These are phyloP conservation scores for Periconia macrospinosa DNA, from an alignment of 2,329 filamentous ascomycete genomes.

Conservation along the genomic window DNA sequence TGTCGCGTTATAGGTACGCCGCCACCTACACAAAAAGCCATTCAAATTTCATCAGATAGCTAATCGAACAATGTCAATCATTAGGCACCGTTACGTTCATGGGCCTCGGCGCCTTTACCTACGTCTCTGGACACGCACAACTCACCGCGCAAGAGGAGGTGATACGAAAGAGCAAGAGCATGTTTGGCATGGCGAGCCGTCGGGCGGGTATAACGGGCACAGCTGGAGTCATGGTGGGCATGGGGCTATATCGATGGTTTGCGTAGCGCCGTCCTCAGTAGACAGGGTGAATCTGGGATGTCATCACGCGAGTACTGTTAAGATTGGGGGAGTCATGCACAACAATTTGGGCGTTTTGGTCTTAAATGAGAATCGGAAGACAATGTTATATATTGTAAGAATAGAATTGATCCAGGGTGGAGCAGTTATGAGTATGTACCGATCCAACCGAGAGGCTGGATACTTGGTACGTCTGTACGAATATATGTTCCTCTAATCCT, in stretches of 20 bases:
- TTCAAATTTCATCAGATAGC: too few relatives aligned
- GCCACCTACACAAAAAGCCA: not conserved
- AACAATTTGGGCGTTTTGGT: too few relatives aligned
- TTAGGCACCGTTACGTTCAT: slow-evolving; percentile 51
- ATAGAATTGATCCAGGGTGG: too few relatives aligned
- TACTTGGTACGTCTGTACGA: not conserved
- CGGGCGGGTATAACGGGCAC: slow-evolving; percentile 45
- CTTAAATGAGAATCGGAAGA: not conserved
- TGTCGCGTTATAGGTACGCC: slow-evolving; percentile 70
- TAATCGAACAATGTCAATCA: not conserved
- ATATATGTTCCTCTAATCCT: not conserved
- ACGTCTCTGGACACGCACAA: slow-evolving; percentile 50
- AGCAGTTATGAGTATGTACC: too few relatives aligned
- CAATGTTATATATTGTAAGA: too few relatives aligned
- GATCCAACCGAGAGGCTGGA: too few relatives aligned
- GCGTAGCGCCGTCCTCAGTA: too few relatives aligned
- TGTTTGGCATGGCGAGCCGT: slow-evolving; percentile 46
- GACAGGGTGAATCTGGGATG: too few relatives aligned
- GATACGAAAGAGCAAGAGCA: slow-evolving; percentile 45
- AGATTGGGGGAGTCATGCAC: too few relatives aligned
- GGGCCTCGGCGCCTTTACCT: slow-evolving; percentile 51
- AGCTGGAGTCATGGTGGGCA: slow-evolving; percentile 44
- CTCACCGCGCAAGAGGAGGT: slow-evolving; percentile 44
- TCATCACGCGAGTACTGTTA: too few relatives aligned
- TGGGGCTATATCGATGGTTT: slow-evolving; percentile 49